phyloP scores from a whole-genome alignment of 768 basidiomycete species.

The Lactarius hengduanensis region DNA sequence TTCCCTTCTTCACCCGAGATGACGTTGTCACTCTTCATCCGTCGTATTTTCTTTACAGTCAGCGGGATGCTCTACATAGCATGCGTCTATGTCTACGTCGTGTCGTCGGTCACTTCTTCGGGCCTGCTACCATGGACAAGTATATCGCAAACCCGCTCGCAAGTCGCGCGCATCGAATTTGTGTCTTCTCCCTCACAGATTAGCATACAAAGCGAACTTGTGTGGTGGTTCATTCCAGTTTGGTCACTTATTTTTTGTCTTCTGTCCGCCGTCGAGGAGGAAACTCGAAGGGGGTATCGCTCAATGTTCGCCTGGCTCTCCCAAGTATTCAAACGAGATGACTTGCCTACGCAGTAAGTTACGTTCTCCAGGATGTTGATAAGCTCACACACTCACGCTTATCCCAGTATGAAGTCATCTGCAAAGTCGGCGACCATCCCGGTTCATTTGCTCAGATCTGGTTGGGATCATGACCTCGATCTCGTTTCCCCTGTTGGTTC shows the following conservation, averaged over 20 bases:
- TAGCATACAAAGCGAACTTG: conserved; percentile 17
- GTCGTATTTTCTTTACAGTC: conserved; percentile 15
- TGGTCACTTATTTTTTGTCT: conserved; percentile 26
- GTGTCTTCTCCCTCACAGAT: conserved; percentile 5
- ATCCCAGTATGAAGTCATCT: conserved; percentile 10
- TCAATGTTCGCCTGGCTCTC: conserved; percentile 15
- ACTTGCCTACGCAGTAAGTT: conserved; percentile 26
- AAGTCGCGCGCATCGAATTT: conserved; percentile 18
- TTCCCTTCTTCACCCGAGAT: conserved; percentile 24
- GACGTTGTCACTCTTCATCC: conserved; percentile 21
- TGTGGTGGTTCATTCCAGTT: conserved; percentile 29
- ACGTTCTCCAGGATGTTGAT: conserved; percentile 8
- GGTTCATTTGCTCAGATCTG: conserved; percentile 26
- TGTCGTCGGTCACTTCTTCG: conserved; percentile 21
- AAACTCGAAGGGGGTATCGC: conserved; percentile 23
- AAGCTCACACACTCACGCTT: neutral
- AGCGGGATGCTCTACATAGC: conserved; percentile 25
- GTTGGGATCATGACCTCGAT: conserved; percentile 28
- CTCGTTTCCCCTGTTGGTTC: conserved; percentile 14
- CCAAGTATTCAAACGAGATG: neutral
- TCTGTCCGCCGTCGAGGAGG: conserved; percentile 21
- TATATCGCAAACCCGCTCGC: conserved; percentile 22
- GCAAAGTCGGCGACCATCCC: conserved; percentile 13
- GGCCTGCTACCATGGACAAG: conserved; percentile 21
- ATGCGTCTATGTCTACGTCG: conserved; percentile 15